These are phyloP conservation scores for Daldinia eschscholtzii DNA, from an alignment of 2,329 filamentous ascomycete genomes.

Conservation along the genomic window DNA sequence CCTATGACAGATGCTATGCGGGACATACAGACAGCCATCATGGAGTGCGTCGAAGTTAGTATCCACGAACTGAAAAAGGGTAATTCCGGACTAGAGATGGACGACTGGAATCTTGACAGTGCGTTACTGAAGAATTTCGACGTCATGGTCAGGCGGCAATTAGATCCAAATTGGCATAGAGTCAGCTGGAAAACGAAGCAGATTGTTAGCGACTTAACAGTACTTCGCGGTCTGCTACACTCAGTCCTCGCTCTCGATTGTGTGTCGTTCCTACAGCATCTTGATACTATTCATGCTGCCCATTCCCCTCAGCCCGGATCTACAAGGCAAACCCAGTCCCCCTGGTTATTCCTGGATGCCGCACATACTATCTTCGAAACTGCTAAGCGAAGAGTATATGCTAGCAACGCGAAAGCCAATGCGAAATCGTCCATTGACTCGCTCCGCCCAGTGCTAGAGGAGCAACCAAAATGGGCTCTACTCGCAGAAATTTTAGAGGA, in stretches of 20 bases:
- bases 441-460: slow-evolving; percentile 86
- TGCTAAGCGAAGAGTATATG: slow-evolving; percentile 88
- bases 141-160: slow-evolving; percentile 84
- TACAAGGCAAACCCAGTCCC: slow-evolving; percentile 88
- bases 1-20: slow-evolving; percentile 96
- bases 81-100: slow-evolving; percentile 91
- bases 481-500: slow-evolving; percentile 92
- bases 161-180: slow-evolving; percentile 97
- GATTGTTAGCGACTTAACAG: slow-evolving; percentile 89
- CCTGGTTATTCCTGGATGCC: slow-evolving; percentile 96
- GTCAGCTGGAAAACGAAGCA: slow-evolving; percentile 95
- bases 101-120: slow-evolving; percentile 96
- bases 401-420: slow-evolving; percentile 70
- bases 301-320: slow-evolving; percentile 90
- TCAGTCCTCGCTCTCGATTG: slow-evolving; percentile 87
- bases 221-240: slow-evolving; percentile 85
- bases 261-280: slow-evolving; percentile 90
- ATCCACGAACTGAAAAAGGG: slow-evolving; percentile 93
- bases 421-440: slow-evolving; percentile 67
- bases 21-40: slow-evolving; percentile 91
- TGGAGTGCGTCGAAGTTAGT: slow-evolving; percentile 96
- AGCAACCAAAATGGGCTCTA: slow-evolving; percentile 93
- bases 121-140: slow-evolving; percentile 95
- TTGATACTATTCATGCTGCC: slow-evolving; percentile 93
- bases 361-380: slow-evolving; percentile 95